Conservation (phyloP, 1,284 basidiomycete genomes). For the Cystobasidium sp. region DNA sequence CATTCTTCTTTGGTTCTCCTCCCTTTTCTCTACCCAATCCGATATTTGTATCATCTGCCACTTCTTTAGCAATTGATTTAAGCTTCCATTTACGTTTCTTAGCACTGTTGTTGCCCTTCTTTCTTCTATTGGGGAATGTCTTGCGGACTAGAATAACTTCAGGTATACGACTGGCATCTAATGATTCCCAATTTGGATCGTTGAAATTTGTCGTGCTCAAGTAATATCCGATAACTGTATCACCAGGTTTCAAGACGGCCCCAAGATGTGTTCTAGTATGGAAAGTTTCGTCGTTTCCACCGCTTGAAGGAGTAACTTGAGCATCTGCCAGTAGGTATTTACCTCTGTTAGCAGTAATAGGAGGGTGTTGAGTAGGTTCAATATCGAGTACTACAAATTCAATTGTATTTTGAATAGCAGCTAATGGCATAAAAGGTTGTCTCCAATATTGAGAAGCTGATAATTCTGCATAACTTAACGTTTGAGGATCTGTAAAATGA, state of each 20-base stretch:
- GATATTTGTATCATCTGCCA: conserved; percentile 61
- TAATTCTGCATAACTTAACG: conserved; percentile 82
- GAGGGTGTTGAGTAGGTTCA: conserved; percentile 69
- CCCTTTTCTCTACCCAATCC: conserved; percentile 66
- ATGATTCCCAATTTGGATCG: conserved; percentile 77
- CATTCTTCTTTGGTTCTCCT: conserved; percentile 49
- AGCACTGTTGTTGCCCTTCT: conserved; percentile 66
- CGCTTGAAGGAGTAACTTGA: conserved; percentile 85
- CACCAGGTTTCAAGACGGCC: conserved; percentile 91
- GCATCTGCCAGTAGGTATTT: conserved; percentile 83
- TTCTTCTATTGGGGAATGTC: conserved; percentile 90
- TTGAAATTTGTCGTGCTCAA: conserved; percentile 91
- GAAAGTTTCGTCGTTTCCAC: conserved; percentile 78
- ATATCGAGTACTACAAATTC: conserved; percentile 96
- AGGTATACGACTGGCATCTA: conserved; percentile 69
- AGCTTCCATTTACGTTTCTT: conserved; percentile 85
- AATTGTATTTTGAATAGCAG: conserved; percentile 79
- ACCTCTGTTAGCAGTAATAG: conserved; percentile 51
- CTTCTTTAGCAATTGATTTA: conserved; percentile 91
- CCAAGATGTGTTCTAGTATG: conserved; percentile 97
- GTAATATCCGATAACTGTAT: conserved; percentile 89
- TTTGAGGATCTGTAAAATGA: conserved; percentile 86
- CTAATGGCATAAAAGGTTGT: conserved; percentile 80
- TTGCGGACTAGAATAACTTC: conserved; percentile 95
- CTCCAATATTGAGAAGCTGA: conserved; percentile 87